Evolutionary conservation across 495 filamentous ascomycete species (phyloP).

Genomic region (Penicillium goetzii): DNA sequence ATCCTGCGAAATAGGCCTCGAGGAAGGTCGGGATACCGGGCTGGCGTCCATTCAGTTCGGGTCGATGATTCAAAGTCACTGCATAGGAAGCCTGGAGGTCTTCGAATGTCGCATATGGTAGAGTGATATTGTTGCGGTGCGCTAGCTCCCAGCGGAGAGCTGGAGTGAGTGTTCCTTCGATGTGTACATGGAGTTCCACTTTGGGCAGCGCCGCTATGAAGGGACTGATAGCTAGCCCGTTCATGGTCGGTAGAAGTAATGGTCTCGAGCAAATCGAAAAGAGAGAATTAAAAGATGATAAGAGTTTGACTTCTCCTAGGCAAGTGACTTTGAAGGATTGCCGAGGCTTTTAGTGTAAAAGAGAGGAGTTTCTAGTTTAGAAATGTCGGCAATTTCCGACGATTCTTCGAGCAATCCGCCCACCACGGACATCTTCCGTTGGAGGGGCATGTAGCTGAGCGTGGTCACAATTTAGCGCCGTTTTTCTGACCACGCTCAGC

Average conservation of each 20-base stretch:
- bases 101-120: slow-evolving; percentile 38
- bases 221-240: slow-evolving; percentile 33
- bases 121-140: slow-evolving; percentile 39
- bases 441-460: no score
- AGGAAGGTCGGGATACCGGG: slow-evolving; percentile 44
- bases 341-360: background rate
- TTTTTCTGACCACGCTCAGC: no score
- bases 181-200: slow-evolving; percentile 50
- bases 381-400: slow-evolving; percentile 5
- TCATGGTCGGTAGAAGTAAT: slow-evolving; percentile 29
- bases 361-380: background rate
- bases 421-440: background rate
- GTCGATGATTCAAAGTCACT: slow-evolving; percentile 40
- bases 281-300: background rate
- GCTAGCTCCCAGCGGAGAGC: slow-evolving; percentile 43
- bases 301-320: background rate
- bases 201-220: slow-evolving; percentile 45
- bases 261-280: background rate
- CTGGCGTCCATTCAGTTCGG: slow-evolving; percentile 37
- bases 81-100: slow-evolving; percentile 37
- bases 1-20: slow-evolving; percentile 46
- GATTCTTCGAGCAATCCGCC: background rate
- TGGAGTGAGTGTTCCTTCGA: slow-evolving; percentile 49
- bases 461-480: no score
- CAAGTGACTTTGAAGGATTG: background rate